Base-by-base conservation (phyloP, 306 rosid species). In the Acacia acuminata region DNA sequence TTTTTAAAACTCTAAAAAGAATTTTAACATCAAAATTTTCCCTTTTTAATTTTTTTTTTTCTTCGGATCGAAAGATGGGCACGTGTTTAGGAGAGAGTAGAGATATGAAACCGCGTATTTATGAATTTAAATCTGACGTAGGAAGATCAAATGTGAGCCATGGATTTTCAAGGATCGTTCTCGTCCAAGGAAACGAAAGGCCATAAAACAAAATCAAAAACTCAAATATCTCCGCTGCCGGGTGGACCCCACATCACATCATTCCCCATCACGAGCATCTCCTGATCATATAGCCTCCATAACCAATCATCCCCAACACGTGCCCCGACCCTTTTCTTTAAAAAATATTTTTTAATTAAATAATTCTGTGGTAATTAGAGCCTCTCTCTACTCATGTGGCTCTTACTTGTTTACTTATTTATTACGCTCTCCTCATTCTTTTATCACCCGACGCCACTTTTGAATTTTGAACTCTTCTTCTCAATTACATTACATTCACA, bases 301-400 rank as follows among this genome's bases (percentile, higher is more conserved):
- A 17, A 8, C 50, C 73, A 19, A 38, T 38, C 73, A 20, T 22
- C 75, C 5, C 34, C 42, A 5, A 71, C 76, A 71, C 76, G 76
- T 71, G 76, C 14, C 55, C 8, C 6, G 3, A 2, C 15, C 4
- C 10, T 3, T 1, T 43, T 70, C 27, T 0, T 10, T 42, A 24
- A 3, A 16, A 44, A 10, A 10, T 2, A 44, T 43, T 44, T 16
- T 51, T 51, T 1, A 53, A 53, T 55, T 2, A 22, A n/a, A 42
- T 44, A 45, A 56, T 45, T 73, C 3, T 76, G 81, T 82, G 84
- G 84, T 65, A 74, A 64, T 64, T 64, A 38, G 32, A 43, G 4
- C 24, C 10, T 24, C 38, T 2, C 63, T 19, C 34, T 0, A 0
- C 20, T 74, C 76, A 0, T 82, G 85, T 76, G 81, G 85, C 22